Percentiles rank a stretch among this genome's conserved stretches.
These are phyloP conservation scores for Bocquillonia castaneifolia DNA, from an alignment of 441 rosid genomes.

Conservation along the genomic window DNA sequence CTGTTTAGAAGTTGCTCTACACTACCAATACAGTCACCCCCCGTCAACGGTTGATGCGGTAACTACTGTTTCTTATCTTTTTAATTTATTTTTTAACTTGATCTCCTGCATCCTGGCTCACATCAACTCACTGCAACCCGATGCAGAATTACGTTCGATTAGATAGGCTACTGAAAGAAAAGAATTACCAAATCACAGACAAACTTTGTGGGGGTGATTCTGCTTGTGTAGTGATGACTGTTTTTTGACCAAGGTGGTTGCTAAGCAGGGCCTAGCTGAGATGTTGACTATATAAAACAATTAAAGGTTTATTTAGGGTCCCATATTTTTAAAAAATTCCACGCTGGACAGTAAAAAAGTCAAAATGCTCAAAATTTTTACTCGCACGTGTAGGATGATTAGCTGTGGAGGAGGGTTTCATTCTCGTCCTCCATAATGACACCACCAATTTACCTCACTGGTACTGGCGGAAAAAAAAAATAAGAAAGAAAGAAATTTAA, in stretches of 20 bases:
- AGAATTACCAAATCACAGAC: too few species aligned
- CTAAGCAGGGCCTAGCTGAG: conserved; percentile 26
- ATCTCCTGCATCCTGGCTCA: conserved; percentile 7
- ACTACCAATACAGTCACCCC: conserved; percentile 39
- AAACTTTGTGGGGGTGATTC: conserved; percentile 21
- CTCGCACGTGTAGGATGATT: conserved; percentile 34
- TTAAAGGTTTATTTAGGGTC: conserved; percentile 18
- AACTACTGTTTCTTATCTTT: conserved; percentile 15
- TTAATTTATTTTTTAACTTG: background rate
- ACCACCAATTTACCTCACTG: background rate
- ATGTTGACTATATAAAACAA: conserved; percentile 27
- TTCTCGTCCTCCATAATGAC: conserved; percentile 25
- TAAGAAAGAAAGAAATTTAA: background rate
- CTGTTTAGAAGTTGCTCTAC: conserved; percentile 76
- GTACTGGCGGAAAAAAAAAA: background rate
- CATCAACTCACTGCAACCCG: background rate
- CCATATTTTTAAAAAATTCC: conserved; percentile 11
- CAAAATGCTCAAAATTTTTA: conserved; percentile 17
- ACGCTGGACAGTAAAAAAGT: conserved; percentile 19
- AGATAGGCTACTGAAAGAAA: background rate
- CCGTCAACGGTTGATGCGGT: conserved; percentile 57
- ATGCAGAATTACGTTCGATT: background rate
- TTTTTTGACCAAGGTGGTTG: conserved; percentile 33
- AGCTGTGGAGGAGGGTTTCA: conserved; percentile 20
- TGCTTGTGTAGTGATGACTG: conserved; percentile 14